A percentile compares a stretch with the other conserved stretches of the same genome.
Evolutionary conservation across 2,329 filamentous ascomycete genomes (phyloP).

Genomic region (Exophiala calicioides): DNA sequence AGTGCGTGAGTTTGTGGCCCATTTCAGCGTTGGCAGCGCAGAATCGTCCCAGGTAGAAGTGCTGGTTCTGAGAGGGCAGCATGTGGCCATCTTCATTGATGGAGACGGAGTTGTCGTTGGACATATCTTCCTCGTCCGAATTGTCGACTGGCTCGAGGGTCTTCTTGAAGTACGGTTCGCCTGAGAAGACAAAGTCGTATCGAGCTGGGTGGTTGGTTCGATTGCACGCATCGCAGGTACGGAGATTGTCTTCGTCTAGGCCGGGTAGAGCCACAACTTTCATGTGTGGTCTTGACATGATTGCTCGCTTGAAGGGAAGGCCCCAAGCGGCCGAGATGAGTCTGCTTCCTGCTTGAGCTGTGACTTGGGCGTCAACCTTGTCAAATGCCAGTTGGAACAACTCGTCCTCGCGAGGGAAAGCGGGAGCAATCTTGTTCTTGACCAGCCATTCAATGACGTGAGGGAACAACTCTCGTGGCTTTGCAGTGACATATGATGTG

Average conservation of each 20-base stretch:
- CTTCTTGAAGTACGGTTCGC: conserved; percentile 65
- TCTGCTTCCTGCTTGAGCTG: conserved; percentile 67
- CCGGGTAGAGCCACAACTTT: conserved; percentile 39
- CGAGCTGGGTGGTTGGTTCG: conserved; percentile 68
- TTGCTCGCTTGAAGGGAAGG: conserved; percentile 62
- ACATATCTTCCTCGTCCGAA: conserved; percentile 43
- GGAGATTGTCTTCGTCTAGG: conserved; percentile 23
- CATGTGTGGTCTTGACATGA: conserved; percentile 66
- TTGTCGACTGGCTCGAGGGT: conserved; percentile 64
- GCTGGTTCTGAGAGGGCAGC: conserved; percentile 46
- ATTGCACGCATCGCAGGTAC: conserved; percentile 69
- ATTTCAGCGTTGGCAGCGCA: conserved; percentile 67
- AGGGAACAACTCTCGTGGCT: conserved; percentile 70
- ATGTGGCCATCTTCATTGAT: conserved; percentile 51
- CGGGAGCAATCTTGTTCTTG: conserved; percentile 73
- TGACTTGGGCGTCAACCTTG: conserved; percentile 71
- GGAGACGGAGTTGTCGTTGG: conserved; percentile 43
- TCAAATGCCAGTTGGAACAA: conserved; percentile 69
- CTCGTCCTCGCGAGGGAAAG: conserved; percentile 62
- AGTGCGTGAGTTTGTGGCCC: conserved; percentile 72
- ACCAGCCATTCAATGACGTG: conserved; percentile 79
- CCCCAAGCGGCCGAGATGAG: conserved; percentile 73
- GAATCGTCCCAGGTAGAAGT: conserved; percentile 57
- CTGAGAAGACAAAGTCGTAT: conserved; percentile 63
- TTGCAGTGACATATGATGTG: conserved; percentile 65